Evolutionary conservation across 2,329 filamentous ascomycete genomes (phyloP).

Genomic region (Amylocarpus encephaloides): DNA sequence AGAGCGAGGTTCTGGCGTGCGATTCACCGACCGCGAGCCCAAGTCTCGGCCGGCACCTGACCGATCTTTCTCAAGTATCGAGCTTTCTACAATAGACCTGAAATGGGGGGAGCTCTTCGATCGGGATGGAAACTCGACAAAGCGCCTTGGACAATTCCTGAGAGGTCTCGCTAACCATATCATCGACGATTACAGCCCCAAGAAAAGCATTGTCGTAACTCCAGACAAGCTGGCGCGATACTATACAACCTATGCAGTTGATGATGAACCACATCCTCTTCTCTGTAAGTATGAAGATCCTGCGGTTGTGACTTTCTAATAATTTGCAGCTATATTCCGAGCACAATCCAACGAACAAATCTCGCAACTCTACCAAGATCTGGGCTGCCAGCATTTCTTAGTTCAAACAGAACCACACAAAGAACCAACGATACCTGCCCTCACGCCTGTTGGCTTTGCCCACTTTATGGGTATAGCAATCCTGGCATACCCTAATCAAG

Average conservation of each 20-base stretch:
- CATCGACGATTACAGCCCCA: conserved; percentile 64
- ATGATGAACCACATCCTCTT: conserved; percentile 64
- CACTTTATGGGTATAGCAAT: conserved; percentile 69
- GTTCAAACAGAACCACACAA: conserved; percentile 48
- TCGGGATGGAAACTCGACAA: conserved; percentile 57
- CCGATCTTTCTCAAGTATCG: conserved; percentile 31
- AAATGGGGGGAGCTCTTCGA: conserved; percentile 76
- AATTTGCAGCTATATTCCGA: conserved; percentile 22
- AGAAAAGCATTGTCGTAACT: conserved; percentile 63
- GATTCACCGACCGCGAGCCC: conserved; percentile 23
- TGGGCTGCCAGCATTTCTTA: conserved; percentile 56
- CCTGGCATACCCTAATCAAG: conserved; percentile 67
- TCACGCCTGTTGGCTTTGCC: conserved; percentile 63
- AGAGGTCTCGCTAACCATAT: conserved; percentile 68
- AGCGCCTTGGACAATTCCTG: conserved; percentile 63
- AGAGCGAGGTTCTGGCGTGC: conserved; percentile 26
- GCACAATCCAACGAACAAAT: conserved; percentile 40
- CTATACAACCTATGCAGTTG: conserved; percentile 60
- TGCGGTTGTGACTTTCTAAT: conserved; percentile 7
- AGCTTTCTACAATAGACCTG: conserved; percentile 57
- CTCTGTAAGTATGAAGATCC: conserved; percentile 43
- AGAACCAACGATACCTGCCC: conserved; percentile 53
- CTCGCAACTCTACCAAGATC: conserved; percentile 50
- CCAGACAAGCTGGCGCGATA: conserved; percentile 70
- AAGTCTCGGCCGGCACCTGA: conserved; percentile 13